phyloP scores from a whole-genome alignment of 441 rosid species.

The Metrosideros polymorpha region DNA sequence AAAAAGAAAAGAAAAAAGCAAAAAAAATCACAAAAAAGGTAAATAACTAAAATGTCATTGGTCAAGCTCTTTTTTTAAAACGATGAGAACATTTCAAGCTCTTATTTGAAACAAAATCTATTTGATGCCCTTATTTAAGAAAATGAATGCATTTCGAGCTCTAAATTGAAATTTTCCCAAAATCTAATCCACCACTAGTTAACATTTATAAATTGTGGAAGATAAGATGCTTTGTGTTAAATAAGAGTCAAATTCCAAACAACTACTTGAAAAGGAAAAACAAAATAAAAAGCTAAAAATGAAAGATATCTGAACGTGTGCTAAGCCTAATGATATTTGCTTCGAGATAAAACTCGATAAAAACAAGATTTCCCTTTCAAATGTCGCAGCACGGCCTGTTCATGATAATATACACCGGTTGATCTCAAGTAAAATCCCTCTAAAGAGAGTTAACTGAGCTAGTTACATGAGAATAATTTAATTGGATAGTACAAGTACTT shows the following conservation, averaged over 20 bases:
- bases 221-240: not conserved
- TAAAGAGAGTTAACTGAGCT: not conserved
- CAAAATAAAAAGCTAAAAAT: not conserved
- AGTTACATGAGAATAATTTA: not conserved
- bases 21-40: no score
- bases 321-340: no score
- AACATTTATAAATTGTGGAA: not conserved
- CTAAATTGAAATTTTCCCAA: no score
- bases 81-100: no score
- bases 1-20: no score
- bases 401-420: not conserved
- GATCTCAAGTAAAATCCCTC: not conserved
- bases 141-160: no score
- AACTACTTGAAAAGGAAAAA: not conserved
- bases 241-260: not conserved
- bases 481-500: not conserved
- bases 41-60: no score
- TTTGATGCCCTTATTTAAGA: no score
- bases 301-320: not conserved
- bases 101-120: no score
- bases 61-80: no score
- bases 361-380: not conserved
- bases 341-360: not conserved
- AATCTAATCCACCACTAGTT: not conserved
- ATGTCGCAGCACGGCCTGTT: not conserved